Conservation (phyloP, 2,329 filamentous ascomycete genomes). For the Exophiala alcalophila region DNA sequence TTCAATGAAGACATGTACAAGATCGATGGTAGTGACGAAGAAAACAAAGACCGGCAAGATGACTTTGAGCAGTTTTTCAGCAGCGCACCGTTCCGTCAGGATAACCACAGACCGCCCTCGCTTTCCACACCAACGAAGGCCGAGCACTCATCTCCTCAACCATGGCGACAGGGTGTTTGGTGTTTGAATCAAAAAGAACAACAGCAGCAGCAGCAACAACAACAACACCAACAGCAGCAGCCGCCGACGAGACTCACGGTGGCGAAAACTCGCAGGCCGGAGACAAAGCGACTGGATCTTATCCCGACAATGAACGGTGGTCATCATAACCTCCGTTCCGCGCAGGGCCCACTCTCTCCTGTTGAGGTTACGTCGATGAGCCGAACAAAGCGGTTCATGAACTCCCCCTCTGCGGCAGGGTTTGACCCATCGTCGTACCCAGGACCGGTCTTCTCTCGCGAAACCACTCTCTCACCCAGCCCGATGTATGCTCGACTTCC, state of each 20-base stretch:
- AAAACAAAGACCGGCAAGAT: slow-evolving; percentile 46
- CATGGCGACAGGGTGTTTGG: slow-evolving; percentile 55
- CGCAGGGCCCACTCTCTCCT: slow-evolving; percentile 24
- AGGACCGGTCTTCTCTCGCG: slow-evolving; percentile 16
- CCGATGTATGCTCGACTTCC: slow-evolving; percentile 55
- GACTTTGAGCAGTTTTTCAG: slow-evolving; percentile 54
- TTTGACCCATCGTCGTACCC: slow-evolving; percentile 8
- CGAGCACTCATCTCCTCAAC: slow-evolving; percentile 44
- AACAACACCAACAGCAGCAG: too few species aligned
- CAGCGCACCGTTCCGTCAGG: slow-evolving; percentile 50
- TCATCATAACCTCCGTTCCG: slow-evolving; percentile 30
- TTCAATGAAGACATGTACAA: slow-evolving; percentile 57
- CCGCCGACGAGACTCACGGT: slow-evolving; percentile 38
- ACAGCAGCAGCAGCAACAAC: too few species aligned
- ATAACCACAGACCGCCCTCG: slow-evolving; percentile 50
- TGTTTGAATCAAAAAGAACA: slow-evolving; percentile 50
- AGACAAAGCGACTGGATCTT: slow-evolving; percentile 25
- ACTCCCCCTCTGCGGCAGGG: slow-evolving; percentile 35
- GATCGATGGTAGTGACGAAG: slow-evolving; percentile 47
- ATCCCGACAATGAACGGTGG: slow-evolving; percentile 37
- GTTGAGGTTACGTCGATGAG: slow-evolving; percentile 9
- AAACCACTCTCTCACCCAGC: slow-evolving; percentile 47
- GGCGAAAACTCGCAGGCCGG: slow-evolving; percentile 31
- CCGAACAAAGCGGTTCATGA: slow-evolving; percentile 29
- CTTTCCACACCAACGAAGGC: slow-evolving; percentile 47